phyloP scores from a whole-genome alignment of 208 protist species.

The Crithidia thermophila region DNA sequence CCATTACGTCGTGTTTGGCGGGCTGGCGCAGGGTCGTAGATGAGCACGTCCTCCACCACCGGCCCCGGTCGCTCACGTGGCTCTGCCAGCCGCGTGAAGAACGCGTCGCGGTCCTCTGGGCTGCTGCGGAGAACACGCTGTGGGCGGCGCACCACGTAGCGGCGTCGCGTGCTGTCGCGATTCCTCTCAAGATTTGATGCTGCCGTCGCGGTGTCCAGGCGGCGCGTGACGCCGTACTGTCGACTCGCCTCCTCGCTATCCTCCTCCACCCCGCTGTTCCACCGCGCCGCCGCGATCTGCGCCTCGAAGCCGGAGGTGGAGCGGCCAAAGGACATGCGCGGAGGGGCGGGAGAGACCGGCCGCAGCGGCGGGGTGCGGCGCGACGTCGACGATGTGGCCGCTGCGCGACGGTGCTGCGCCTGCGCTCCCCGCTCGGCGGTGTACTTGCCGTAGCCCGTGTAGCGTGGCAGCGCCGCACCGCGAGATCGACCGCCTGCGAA shows the following conservation, averaged over 20 bases:
- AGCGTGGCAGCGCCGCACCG: background rate
- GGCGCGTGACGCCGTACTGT: conserved; percentile 2
- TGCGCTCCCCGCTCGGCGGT: conserved; percentile 4
- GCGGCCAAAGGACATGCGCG: conserved; percentile 20
- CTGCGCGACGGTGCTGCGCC: background rate
- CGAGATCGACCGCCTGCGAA: background rate
- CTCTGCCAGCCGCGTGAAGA: conserved; percentile 46
- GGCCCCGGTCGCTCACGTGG: conserved; percentile 32
- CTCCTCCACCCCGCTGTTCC: conserved; percentile 13
- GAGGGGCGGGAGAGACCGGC: background rate
- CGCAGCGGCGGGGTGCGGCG: background rate
- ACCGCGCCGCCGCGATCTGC: conserved; percentile 20
- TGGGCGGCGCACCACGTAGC: conserved; percentile 22
- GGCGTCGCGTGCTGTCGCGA: conserved; percentile 25
- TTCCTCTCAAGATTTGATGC: no score
- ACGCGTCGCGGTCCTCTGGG: conserved; percentile 31
- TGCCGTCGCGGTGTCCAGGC: background rate
- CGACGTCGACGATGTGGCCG: background rate
- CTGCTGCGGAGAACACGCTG: conserved; percentile 22
- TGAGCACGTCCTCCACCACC: conserved; percentile 26
- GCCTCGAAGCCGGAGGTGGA: conserved; percentile 29
- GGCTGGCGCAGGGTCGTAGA: conserved; percentile 16
- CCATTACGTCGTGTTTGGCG: background rate
- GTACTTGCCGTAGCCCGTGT: conserved; percentile 9
- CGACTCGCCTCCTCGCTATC: conserved; percentile 5